These are phyloP conservation scores for Arctium lappa DNA, from an alignment of 129 eudicot genomes.

Conservation along the genomic window DNA sequence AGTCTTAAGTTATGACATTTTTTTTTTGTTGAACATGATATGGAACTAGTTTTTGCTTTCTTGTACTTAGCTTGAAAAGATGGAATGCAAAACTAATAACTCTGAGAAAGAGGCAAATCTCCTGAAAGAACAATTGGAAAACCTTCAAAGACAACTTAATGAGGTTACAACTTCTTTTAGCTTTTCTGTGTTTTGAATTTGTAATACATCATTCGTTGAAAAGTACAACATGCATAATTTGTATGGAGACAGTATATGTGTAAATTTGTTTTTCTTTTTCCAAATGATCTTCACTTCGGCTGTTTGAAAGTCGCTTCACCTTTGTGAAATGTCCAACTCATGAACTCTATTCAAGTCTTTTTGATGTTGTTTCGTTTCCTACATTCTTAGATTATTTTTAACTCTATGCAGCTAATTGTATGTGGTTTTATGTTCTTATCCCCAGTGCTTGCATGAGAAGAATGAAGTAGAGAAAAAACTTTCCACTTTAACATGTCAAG, in stretches of 20 bases:
- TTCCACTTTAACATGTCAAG: slow-evolving; percentile 52
- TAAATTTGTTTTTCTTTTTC: not conserved
- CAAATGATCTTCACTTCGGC: not conserved
- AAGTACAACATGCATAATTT: not conserved
- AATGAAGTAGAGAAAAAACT: slow-evolving; percentile 56
- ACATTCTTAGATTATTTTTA: not conserved
- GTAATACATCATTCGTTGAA: not conserved
- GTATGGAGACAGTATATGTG: not conserved
- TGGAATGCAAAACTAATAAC: slow-evolving; percentile 74
- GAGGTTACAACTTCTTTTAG: slow-evolving; percentile 48
- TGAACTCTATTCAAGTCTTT: not conserved
- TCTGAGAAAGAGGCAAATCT: slow-evolving; percentile 75
- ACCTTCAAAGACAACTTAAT: slow-evolving; percentile 48
- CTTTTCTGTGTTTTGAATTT: slow-evolving; percentile 9
- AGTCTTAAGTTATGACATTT: not conserved
- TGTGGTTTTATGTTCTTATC: slow-evolving; percentile 25
- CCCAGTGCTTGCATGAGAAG: slow-evolving; percentile 78
- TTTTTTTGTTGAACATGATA: slow-evolving; percentile 9
- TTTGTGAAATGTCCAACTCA: not conserved
- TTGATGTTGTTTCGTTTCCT: not conserved
- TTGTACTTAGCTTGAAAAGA: slow-evolving; percentile 68
- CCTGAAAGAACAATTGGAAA: slow-evolving; percentile 68
- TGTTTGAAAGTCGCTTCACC: not conserved
- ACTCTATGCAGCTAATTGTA: slow-evolving; percentile 14
- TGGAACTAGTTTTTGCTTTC: slow-evolving; percentile 12